phyloP scores from a whole-genome alignment of 2,329 filamentous ascomycete genomes.

The Trichoderma guizhouense region DNA sequence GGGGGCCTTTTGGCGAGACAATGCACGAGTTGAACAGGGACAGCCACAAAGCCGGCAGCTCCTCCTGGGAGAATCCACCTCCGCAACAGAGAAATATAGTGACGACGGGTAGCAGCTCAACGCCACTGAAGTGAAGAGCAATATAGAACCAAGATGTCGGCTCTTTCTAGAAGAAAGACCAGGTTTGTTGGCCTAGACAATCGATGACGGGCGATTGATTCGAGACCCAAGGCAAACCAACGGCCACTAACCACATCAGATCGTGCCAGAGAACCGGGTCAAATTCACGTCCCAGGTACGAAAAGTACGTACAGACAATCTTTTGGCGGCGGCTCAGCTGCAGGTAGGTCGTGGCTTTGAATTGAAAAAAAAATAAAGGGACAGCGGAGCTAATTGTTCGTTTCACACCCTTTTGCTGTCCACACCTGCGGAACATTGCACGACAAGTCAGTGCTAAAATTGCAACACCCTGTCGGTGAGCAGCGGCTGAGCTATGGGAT shows the following conservation, averaged over 20 bases:
- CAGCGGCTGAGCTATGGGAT: background rate
- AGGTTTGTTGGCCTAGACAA: background rate
- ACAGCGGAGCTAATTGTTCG: conserved; percentile 5
- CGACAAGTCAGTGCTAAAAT: conserved; percentile 9
- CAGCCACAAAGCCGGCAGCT: conserved; percentile 1
- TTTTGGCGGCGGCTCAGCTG: background rate
- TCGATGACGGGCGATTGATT: conserved; percentile 1
- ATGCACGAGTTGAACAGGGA: conserved; percentile 13
- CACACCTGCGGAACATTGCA: conserved; percentile 15
- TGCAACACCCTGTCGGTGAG: conserved; percentile 10
- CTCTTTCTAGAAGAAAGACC: background rate
- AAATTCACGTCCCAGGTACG: conserved; percentile 1
- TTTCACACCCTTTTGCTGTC: conserved; percentile 8
- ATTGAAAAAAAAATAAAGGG: background rate
- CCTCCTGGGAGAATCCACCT: background rate
- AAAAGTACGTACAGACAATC: background rate
- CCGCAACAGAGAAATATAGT: background rate
- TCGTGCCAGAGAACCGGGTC: conserved; percentile 3
- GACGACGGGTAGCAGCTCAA: background rate
- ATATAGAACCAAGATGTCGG: background rate
- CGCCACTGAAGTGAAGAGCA: background rate
- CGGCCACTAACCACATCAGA: conserved; percentile 10
- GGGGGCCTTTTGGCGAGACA: conserved; percentile 5
- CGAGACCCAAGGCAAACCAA: background rate
- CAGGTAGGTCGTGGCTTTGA: background rate